Base-by-base conservation (phyloP, 805 yeast genomes). In the Ogataea corticis region DNA sequence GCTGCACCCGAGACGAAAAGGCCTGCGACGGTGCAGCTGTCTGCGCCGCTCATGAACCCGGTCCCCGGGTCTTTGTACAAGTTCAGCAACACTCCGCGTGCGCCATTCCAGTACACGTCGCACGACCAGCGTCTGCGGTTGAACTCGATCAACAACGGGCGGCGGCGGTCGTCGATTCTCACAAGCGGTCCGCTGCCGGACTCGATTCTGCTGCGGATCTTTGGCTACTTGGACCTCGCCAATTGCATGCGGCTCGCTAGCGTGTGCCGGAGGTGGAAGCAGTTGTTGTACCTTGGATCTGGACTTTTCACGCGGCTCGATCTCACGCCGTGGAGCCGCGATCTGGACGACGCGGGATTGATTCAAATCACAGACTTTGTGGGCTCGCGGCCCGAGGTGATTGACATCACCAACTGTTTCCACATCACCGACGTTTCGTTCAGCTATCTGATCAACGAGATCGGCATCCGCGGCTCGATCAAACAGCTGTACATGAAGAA, bases 391-490 rank as follows among this genome's bases (percentile, higher is more conserved):
- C 91, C 90, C 0, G 68, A 69, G 48, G 47, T 61, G 13, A 79
- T 86, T 36, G 77, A 85, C 55, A 73, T 86, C 14, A 80, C 89
- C 17, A 82, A 82, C 59, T 86, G 94, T 59, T 85, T 81, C 67
- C 91, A 86, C 60, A 71, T 86, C 7, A 83, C 91, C 0, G 91
- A 85, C 61, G 83, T 76, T 49, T 89, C 91, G 0, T 86, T 86
- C 61, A 75, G 82, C 36, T 81, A 80, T 56, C 69, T 86, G 71
- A 80, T 85, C 16, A 83, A 80, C 55, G 87, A 84, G 53, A 73
- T 84, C 44, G 90, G 90, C 2, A 80, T 83, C 54, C 60, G 79
- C 32, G 89, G 89, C 3, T 70, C 72, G 27, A 74, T 86, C 36
- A 69, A 70, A 42, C 64, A 66, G 9, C 66, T 86, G 40, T 74